Conservation (phyloP, 257 asterid species). For the Solanum peruvianum region DNA sequence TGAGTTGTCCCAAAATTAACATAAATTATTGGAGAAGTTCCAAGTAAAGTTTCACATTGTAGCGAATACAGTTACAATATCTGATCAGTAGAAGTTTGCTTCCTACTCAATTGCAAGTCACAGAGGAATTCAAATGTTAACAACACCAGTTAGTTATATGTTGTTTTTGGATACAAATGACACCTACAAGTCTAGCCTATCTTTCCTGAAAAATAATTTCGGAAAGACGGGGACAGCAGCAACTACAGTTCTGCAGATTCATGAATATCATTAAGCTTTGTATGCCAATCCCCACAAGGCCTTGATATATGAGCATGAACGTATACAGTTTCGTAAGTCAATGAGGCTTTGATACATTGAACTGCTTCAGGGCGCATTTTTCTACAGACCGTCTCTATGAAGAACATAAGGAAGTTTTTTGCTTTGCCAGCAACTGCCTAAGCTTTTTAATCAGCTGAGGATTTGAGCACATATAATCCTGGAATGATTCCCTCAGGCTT, state of each 20-base stretch:
- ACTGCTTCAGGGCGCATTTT: neutral
- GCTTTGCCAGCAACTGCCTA: slow-evolving; percentile 60
- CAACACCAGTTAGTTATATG: no score
- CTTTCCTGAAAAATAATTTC: neutral
- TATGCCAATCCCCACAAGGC: neutral
- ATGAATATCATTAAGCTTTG: neutral
- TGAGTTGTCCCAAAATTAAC: neutral
- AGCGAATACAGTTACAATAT: neutral
- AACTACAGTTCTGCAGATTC: neutral
- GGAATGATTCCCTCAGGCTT: slow-evolving; percentile 59
- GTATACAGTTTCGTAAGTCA: neutral
- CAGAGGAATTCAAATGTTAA: neutral
- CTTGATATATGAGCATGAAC: neutral
- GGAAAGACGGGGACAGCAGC: neutral
- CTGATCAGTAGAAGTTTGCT: neutral
- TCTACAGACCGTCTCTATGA: slow-evolving; percentile 20
- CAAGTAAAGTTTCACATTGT: neutral
- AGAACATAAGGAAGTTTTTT: slow-evolving; percentile 60
- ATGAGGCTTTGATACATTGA: neutral
- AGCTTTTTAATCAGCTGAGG: slow-evolving; percentile 55
- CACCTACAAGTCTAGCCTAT: neutral
- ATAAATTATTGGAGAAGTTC: neutral
- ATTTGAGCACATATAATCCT: slow-evolving; percentile 67
- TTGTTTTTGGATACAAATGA: neutral
- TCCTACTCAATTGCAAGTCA: neutral